phyloP scores from a whole-genome alignment of 352 stramenopile species.

The Pythium vanterpoolii region DNA sequence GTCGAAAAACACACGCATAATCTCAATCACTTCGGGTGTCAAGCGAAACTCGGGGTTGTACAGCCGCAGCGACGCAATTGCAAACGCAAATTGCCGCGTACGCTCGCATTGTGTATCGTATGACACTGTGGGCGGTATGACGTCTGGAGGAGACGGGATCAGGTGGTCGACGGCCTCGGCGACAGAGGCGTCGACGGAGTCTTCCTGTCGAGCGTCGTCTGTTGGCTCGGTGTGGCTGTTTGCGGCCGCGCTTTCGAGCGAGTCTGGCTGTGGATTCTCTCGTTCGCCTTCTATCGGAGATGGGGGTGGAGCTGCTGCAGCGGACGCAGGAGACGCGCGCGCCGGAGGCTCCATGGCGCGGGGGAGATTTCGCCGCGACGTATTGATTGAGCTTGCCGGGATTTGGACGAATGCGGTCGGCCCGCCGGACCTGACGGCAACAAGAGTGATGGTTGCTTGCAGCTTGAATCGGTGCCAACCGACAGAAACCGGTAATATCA shows the following conservation, averaged over 20 bases:
- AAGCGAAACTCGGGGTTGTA: conserved; percentile 84
- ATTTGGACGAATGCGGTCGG: conserved; percentile 7
- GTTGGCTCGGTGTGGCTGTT: not conserved
- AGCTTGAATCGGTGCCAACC: conserved; percentile 8
- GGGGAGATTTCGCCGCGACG: not conserved
- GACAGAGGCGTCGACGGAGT: not conserved
- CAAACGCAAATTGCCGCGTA: conserved; percentile 36
- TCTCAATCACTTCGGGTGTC: conserved; percentile 77
- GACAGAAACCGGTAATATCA: not conserved
- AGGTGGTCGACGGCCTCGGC: not conserved
- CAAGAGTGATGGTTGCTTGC: conserved; percentile 12
- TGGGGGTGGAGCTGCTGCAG: not conserved
- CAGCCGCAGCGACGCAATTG: conserved; percentile 58
- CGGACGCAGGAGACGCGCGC: not conserved
- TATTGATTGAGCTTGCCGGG: conserved; percentile 3
- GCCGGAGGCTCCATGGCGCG: not conserved
- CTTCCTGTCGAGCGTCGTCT: not conserved
- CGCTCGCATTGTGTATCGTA: not conserved
- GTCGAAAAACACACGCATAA: conserved; percentile 79
- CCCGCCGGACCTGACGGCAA: no score
- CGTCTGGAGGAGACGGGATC: not conserved
- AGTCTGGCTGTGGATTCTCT: not conserved
- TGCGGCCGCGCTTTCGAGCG: conserved; percentile 5
- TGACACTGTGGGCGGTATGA: no score
- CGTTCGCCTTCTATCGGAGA: not conserved